Percentiles rank a stretch among this genome's conserved stretches.
Conservation (phyloP, 345 rosid species). For the Camelina neglecta region DNA sequence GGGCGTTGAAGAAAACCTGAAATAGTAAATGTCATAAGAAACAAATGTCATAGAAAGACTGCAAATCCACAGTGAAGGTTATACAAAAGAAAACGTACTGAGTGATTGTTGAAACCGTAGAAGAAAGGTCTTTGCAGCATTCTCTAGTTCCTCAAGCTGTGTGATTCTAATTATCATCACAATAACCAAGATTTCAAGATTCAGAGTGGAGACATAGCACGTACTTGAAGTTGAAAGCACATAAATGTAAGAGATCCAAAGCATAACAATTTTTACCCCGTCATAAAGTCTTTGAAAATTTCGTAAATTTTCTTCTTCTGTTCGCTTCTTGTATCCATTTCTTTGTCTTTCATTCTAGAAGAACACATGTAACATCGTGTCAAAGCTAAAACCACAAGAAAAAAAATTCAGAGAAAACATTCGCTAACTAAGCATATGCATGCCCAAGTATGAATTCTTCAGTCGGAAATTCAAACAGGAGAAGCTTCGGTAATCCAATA, state of each 20-base stretch:
- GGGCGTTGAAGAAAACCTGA: conserved; percentile 69
- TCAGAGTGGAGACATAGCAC: background rate
- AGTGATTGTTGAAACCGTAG: conserved; percentile 62
- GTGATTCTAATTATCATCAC: conserved; percentile 49
- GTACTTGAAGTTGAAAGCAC: background rate
- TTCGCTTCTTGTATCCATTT: conserved; percentile 40
- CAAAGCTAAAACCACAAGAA: conserved; percentile 7
- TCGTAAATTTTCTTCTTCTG: conserved; percentile 42
- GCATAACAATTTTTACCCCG: conserved; percentile 44
- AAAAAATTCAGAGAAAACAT: background rate
- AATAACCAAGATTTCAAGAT: background rate
- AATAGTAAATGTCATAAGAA: background rate
- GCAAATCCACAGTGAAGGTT: background rate
- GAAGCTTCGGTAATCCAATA: background rate
- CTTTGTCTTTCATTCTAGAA: conserved; percentile 37
- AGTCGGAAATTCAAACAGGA: too few species aligned
- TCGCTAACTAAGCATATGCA: too few species aligned
- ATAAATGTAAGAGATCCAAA: conserved; percentile 7
- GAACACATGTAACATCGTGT: conserved; percentile 9
- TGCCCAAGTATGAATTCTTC: too few species aligned
- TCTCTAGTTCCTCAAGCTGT: conserved; percentile 63
- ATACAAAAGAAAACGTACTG: conserved; percentile 43
- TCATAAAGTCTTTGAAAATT: conserved; percentile 57
- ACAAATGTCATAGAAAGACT: background rate
- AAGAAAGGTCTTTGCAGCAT: conserved; percentile 54